Percentiles rank a stretch among this genome's conserved stretches.
phyloP scores from a whole-genome alignment of 2,329 filamentous ascomycete genomes.

The Aureobasidium subglaciale region DNA sequence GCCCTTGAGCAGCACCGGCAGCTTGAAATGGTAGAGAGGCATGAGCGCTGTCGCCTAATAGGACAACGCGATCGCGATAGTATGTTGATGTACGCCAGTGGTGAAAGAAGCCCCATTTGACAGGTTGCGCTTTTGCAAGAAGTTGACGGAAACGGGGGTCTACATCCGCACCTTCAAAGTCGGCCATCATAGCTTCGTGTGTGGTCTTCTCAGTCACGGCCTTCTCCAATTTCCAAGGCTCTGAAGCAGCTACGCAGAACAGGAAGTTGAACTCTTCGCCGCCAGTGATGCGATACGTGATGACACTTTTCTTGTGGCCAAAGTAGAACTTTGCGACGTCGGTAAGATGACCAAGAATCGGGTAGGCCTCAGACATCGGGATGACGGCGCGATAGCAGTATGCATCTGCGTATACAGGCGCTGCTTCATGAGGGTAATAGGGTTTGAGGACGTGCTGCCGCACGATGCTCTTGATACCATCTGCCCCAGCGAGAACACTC shows the following conservation, averaged over 20 bases:
- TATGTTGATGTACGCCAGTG: not conserved
- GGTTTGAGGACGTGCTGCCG: constrained; percentile 24
- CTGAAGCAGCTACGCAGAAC: not conserved
- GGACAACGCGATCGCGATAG: not conserved
- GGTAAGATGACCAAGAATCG: constrained; percentile 30
- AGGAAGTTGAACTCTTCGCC: constrained; percentile 3
- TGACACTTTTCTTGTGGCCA: constrained; percentile 13
- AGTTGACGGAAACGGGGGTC: not conserved
- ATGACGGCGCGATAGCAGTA: constrained; percentile 28
- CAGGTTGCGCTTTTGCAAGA: not conserved
- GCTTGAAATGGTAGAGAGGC: not conserved
- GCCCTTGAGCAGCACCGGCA: not conserved
- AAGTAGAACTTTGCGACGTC: constrained; percentile 28
- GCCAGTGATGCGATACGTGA: constrained; percentile 14
- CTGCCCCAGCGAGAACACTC: constrained; percentile 34
- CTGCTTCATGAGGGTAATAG: constrained; percentile 19
- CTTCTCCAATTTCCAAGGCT: not conserved
- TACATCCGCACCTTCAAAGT: not conserved
- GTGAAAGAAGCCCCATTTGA: constrained; percentile 7
- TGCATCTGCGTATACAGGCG: constrained; percentile 24
- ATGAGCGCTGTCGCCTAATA: constrained; percentile 1
- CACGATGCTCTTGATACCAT: constrained; percentile 16
- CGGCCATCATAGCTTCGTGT: constrained; percentile 4
- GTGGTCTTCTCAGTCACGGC: not conserved
- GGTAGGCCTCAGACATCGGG: constrained; percentile 32